phyloP scores from a whole-genome alignment of 306 rosid genomes.

The Prunus armeniaca region DNA sequence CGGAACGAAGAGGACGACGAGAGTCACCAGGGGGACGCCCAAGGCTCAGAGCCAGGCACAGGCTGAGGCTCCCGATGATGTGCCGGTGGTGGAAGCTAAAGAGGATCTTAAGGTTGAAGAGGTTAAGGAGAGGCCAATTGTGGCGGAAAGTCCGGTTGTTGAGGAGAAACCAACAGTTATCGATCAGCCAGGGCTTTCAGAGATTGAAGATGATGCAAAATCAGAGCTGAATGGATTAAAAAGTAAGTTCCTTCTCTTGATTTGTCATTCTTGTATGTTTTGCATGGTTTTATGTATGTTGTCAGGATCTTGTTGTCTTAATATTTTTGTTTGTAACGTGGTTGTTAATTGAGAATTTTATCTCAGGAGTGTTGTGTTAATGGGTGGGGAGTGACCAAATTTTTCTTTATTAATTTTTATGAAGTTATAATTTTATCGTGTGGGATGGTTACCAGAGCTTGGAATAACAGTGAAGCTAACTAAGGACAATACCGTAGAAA shows the following conservation, averaged over 20 bases:
- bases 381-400: not conserved
- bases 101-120: conserved; percentile 45
- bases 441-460: not conserved
- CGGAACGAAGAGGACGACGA: conserved; percentile 57
- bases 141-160: conserved; percentile 21
- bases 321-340: not conserved
- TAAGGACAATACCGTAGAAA: not conserved
- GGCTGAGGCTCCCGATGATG: conserved; percentile 37
- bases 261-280: not conserved
- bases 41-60: conserved; percentile 54
- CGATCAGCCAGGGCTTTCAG: conserved; percentile 15
- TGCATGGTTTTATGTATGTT: not conserved
- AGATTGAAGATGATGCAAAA: conserved; percentile 17
- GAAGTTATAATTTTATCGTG: not conserved
- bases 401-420: not conserved
- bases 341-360: not conserved
- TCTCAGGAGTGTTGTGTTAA: not conserved
- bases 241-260: conserved; percentile 45
- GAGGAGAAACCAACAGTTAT: conserved; percentile 34
- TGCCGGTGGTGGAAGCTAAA: conserved; percentile 22
- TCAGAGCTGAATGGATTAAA: conserved; percentile 37
- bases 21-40: conserved; percentile 51
- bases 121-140: conserved; percentile 34
- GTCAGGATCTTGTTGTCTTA: not conserved
- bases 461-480: not conserved